Base-by-base conservation (phyloP, 345 rosid genomes). In the Carallia pectinifolia region DNA sequence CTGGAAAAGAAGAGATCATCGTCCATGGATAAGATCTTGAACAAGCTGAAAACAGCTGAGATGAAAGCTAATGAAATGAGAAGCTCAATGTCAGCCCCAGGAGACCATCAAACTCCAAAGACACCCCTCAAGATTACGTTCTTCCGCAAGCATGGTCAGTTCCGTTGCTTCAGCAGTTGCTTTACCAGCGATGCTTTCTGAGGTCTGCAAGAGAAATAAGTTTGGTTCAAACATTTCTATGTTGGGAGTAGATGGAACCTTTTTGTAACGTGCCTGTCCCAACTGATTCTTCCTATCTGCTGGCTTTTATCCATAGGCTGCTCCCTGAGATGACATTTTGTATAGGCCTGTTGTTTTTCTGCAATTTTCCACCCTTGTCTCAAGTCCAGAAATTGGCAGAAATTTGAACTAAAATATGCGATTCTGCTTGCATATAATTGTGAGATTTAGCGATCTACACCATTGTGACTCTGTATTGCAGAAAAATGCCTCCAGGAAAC, bases 1-100 rank as follows among this genome's bases (percentile, higher is more conserved):
- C 78, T 92, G 68, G 99, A 95, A 76, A 92, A 87, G 85, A 89
- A 90, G 92, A 90, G 91, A 76, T 81, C 97, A 62, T 77, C 86
- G 37, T 87, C 92, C 15, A 86, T 92, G 86, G 97, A 89, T 66
- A 89, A 83, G 87, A 95, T 95, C 48, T 61, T 90, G 84, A 83
- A 77, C 71, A 90, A 87, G 86, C 84, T 95, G 52, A 84, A 84
- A 65, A 74, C 30, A 52, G 89, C 97, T 5, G 84, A 89, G 79
- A 37, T 81, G 44, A 91, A 81, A 77, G 97, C 91, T 2, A 86
- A 81, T 73, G 85, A 90, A 79, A 95, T 91, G 97, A 89, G 92
- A 74, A 84, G 82, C 77, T 79, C 93, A 48, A 53, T 82, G 6
- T 71, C 90, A 1, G 71, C 6, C 38, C 79, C 61, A 44, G 72